Percentiles rank a stretch among this genome's conserved stretches.
Conservation (phyloP, 208 protist genomes). For the Porcisia hertigi region DNA sequence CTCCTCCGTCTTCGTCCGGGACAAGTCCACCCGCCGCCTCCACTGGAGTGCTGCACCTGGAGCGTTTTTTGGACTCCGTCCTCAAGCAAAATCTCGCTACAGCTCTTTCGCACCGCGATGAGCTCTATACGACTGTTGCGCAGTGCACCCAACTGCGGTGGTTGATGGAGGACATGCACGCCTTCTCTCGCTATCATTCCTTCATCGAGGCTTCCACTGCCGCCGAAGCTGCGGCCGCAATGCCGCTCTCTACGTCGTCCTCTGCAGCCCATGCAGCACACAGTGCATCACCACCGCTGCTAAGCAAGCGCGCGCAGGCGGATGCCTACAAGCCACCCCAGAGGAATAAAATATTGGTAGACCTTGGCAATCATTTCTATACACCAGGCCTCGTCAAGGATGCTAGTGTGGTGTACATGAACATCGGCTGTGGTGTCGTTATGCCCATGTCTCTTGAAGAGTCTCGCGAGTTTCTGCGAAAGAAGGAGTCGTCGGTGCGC, state of each 20-base stretch:
- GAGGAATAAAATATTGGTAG: conserved; percentile 70
- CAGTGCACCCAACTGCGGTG: conserved; percentile 70
- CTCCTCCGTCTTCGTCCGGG: not conserved
- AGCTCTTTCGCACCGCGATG: conserved; percentile 58
- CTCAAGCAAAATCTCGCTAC: conserved; percentile 51
- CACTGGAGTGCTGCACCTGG: conserved; percentile 53
- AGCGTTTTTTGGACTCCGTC: conserved; percentile 68
- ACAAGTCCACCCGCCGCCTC: conserved; percentile 15
- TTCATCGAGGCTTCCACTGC: conserved; percentile 34
- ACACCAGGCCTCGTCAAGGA: conserved; percentile 51
- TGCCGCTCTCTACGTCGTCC: not conserved
- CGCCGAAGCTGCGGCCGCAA: conserved; percentile 5
- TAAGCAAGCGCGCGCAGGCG: conserved; percentile 23
- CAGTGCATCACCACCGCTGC: conserved; percentile 1
- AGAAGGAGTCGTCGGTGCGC: conserved; percentile 55
- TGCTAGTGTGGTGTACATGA: conserved; percentile 52
- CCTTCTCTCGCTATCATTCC: conserved; percentile 45
- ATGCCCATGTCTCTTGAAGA: conserved; percentile 67
- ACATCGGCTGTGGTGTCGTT: conserved; percentile 82
- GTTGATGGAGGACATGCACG: conserved; percentile 71
- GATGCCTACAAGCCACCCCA: conserved; percentile 20
- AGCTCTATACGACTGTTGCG: conserved; percentile 47
- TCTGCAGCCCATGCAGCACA: not conserved
- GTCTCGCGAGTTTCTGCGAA: conserved; percentile 51
- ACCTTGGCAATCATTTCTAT: conserved; percentile 83